Percentiles rank a stretch among this genome's conserved stretches.
Evolutionary conservation across 2,329 filamentous ascomycete species (phyloP).

Genomic region (Ceratocystis albifundus): DNA sequence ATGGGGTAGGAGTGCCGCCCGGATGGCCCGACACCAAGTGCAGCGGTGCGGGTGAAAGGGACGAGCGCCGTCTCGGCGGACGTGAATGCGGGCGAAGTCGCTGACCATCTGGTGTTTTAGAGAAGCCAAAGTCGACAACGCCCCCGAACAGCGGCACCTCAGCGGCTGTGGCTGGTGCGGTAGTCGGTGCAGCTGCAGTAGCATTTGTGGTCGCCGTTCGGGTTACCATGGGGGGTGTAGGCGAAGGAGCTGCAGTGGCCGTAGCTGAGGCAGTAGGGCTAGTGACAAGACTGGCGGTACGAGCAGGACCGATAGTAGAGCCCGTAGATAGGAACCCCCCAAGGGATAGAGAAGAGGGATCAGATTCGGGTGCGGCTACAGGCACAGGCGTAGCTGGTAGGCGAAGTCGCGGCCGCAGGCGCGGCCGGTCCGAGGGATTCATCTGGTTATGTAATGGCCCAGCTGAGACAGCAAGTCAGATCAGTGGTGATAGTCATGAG

Average conservation of each 20-base stretch:
- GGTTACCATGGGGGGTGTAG: background rate
- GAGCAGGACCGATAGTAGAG: background rate
- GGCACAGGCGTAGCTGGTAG: background rate
- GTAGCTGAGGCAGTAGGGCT: background rate
- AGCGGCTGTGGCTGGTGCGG: background rate
- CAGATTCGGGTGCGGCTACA: too few species aligned
- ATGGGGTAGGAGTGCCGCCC: background rate
- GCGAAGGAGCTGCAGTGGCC: background rate
- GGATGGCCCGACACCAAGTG: background rate
- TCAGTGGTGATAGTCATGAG: background rate
- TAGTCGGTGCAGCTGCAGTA: too few species aligned
- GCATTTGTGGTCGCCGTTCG: too few species aligned
- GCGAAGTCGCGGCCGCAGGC: background rate
- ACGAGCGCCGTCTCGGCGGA: background rate
- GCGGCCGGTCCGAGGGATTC: conserved; percentile 1
- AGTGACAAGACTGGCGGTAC: background rate
- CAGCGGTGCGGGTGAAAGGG: background rate
- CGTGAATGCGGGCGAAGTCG: background rate
- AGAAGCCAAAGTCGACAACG: background rate
- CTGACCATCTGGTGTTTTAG: background rate
- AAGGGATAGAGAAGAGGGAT: too few species aligned
- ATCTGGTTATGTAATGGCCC: conserved; percentile 8
- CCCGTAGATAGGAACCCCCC: too few species aligned
- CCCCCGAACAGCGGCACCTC: background rate
- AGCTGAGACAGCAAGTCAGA: conserved; percentile 8